Evolutionary conservation across 306 rosid species (phyloP).

Genomic region (Cucumis cinereus): DNA sequence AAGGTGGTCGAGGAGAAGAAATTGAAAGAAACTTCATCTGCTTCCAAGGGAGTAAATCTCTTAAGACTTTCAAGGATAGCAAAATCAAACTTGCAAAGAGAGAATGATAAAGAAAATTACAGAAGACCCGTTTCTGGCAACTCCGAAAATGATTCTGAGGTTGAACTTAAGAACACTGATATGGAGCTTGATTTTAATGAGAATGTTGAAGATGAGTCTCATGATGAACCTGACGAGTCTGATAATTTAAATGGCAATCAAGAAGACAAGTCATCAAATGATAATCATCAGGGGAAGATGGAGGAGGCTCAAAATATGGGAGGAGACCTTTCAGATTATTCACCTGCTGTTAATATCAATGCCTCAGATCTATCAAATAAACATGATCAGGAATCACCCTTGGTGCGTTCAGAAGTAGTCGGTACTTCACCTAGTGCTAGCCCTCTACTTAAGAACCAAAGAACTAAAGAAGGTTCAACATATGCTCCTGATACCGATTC

Average conservation of each 20-base stretch:
- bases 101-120: slow-evolving; percentile 95
- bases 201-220: slow-evolving; percentile 68
- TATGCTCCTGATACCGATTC: slow-evolving; percentile 51
- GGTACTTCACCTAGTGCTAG: slow-evolving; percentile 51
- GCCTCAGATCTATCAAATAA: slow-evolving; percentile 38
- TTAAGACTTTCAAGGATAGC: slow-evolving; percentile 90
- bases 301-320: slow-evolving; percentile 40
- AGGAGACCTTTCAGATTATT: slow-evolving; percentile 31
- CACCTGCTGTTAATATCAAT: slow-evolving; percentile 25
- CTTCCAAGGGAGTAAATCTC: slow-evolving; percentile 59
- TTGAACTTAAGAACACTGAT: slow-evolving; percentile 86
- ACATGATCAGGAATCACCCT: slow-evolving; percentile 48
- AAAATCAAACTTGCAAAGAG: slow-evolving; percentile 71
- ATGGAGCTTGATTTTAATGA: slow-evolving; percentile 97
- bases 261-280: slow-evolving; percentile 35
- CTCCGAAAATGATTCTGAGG: slow-evolving; percentile 74
- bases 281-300: slow-evolving; percentile 33
- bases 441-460: slow-evolving; percentile 65
- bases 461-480: slow-evolving; percentile 56
- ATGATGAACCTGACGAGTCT: slow-evolving; percentile 60
- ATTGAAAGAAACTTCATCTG: slow-evolving; percentile 37
- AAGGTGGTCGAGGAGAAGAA: slow-evolving; percentile 50
- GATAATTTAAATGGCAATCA: slow-evolving; percentile 35
- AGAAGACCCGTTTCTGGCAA: slow-evolving; percentile 61
- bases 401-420: slow-evolving; percentile 39